Base-by-base conservation (phyloP, 345 rosid genomes). In the Kandelia obovata region DNA sequence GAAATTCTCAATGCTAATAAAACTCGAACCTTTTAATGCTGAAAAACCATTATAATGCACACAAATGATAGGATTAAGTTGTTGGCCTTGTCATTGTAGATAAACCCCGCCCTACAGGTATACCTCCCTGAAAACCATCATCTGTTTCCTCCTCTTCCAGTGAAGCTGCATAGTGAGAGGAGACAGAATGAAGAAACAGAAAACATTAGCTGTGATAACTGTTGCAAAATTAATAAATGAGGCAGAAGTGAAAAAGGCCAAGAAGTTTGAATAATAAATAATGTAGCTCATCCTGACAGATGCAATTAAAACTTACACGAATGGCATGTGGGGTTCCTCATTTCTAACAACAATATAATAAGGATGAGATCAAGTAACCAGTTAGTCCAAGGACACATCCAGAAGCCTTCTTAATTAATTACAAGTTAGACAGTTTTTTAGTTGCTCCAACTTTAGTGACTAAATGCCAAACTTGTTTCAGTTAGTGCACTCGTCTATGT, bases 71-170 rank as follows among this genome's bases (percentile, higher is more conserved):
- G 49, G 35, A 32, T 88, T 85, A 92, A 32, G 93, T 90, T 21
- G 98, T 92, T 64, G 98, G 98, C 65, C 96, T 71, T 34, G 96
- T 92, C 86, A 89, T 92, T 30, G 93, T 90, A 66, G 98, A 90
- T 67, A 90, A 80, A 68, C 98, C 98, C 26, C 98, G 90, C 69
- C 96, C 98, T 46, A 74, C 80, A 21, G 96, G 93, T 62, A 86
- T 63, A 66, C 81, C 86, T 71, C 92, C 96, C 28, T 77, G 83
- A 71, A 75, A 79, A 64, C 83, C 85, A 77, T 86, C 92, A 62
- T 77, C 82, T 11, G 85, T 59, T 79, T 83, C 90, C 80, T 78
- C 91, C 75, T 75, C 91, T 68, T 83, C 92, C 32, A 81, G 13
- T 20, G 83, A 51, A 78, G 74, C 96, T 86, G 86, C 81, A 83